Conservation (phyloP, 2,329 filamentous ascomycete species). For the Endocalyx cinctus region DNA sequence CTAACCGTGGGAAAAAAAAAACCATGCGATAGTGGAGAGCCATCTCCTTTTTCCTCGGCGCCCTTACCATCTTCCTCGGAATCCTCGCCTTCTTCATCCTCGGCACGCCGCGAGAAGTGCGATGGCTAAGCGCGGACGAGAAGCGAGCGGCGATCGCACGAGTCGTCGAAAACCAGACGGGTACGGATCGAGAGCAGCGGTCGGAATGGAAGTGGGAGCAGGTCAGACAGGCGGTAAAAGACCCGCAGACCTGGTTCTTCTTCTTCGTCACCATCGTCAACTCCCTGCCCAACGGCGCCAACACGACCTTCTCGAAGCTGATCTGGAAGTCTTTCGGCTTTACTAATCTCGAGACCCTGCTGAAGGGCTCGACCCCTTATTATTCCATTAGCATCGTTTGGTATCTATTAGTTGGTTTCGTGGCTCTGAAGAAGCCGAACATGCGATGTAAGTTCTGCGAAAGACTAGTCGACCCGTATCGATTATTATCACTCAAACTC, state of each 20-base stretch:
- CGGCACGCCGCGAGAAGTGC: slow-evolving; percentile 26
- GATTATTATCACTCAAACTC: no score
- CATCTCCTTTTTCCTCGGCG: slow-evolving; percentile 25
- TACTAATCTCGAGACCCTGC: slow-evolving; percentile 24
- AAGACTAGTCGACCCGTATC: no score
- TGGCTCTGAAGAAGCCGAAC: slow-evolving; percentile 22
- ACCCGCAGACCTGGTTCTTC: slow-evolving; percentile 30
- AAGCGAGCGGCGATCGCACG: slow-evolving; percentile 25
- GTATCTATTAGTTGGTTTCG: slow-evolving; percentile 21
- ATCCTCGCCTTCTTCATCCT: slow-evolving; percentile 22
- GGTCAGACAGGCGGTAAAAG: slow-evolving; percentile 22
- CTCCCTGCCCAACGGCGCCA: slow-evolving; percentile 28
- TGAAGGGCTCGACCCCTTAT: slow-evolving; percentile 27
- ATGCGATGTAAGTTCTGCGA: slow-evolving; percentile 24
- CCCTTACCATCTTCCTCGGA: slow-evolving; percentile 19
- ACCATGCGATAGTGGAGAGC: slow-evolving; percentile 22
- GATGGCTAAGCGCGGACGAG: slow-evolving; percentile 25
- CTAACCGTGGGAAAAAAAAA: no score
- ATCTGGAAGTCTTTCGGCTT: slow-evolving; percentile 30
- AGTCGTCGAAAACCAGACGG: slow-evolving; percentile 23
- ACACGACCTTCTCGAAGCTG: slow-evolving; percentile 26
- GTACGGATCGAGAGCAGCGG: slow-evolving; percentile 21
- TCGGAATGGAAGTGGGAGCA: slow-evolving; percentile 25
- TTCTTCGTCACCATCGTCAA: slow-evolving; percentile 31
- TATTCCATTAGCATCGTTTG: slow-evolving; percentile 22